phyloP scores from a whole-genome alignment of 2,329 filamentous ascomycete species.

The Colletotrichum somersetense region DNA sequence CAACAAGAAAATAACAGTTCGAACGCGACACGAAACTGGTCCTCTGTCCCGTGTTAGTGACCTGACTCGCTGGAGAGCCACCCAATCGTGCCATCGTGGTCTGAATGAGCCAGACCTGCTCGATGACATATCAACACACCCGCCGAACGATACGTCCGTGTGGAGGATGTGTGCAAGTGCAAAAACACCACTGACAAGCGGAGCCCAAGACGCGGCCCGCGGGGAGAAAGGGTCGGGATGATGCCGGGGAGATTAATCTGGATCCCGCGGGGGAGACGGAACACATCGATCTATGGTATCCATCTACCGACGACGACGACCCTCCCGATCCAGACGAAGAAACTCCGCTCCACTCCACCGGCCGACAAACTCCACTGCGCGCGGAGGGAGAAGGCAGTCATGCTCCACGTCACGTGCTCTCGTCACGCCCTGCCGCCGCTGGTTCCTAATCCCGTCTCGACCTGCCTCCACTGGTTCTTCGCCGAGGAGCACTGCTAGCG shows the following conservation, averaged over 20 bases:
- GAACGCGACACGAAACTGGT: conserved; percentile 3
- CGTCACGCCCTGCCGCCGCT: conserved; percentile 36
- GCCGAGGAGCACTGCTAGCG: neutral
- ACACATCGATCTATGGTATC: neutral
- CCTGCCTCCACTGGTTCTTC: conserved; percentile 10
- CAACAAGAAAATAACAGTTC: neutral
- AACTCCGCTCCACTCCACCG: neutral
- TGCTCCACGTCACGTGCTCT: conserved; percentile 14
- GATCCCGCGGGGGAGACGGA: neutral
- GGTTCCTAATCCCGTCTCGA: conserved; percentile 20
- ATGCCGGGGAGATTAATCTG: neutral
- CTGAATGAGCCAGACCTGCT: neutral
- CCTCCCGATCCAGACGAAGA: neutral
- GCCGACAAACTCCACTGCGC: neutral
- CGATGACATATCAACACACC: neutral
- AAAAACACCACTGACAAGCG: neutral
- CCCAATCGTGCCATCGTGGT: neutral
- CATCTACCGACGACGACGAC: neutral
- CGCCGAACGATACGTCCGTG: neutral
- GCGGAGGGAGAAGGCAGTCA: neutral
- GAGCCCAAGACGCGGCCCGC: neutral
- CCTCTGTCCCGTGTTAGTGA: neutral
- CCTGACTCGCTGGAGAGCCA: neutral
- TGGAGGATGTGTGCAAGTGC: neutral
- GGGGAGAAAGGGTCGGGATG: neutral